Conservation (phyloP, 306 rosid species). For the Vigna angularis region DNA sequence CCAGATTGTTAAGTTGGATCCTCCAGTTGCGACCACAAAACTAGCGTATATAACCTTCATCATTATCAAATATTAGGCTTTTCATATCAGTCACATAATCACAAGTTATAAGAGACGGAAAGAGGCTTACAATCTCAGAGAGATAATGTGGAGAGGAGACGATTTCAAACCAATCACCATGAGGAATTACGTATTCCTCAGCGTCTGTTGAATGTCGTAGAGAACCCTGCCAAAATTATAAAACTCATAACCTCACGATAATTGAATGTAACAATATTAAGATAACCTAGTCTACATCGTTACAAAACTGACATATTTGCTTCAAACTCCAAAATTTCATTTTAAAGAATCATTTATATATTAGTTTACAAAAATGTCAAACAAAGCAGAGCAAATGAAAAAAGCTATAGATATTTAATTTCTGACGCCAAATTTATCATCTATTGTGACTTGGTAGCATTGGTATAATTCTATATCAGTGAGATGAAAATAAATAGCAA, state of each 20-base stretch:
- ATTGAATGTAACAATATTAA: conserved; percentile 20
- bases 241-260: conserved; percentile 36
- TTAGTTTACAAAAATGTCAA: conserved; percentile 21
- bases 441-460: conserved; percentile 16
- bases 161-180: conserved; percentile 82
- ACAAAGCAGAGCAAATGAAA: not conserved
- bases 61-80: conserved; percentile 36
- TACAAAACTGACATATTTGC: conserved; percentile 11
- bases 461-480: conserved; percentile 8
- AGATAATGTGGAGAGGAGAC: conserved; percentile 95
- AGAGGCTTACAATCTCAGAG: conserved; percentile 78
- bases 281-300: conserved; percentile 2
- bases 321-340: conserved; percentile 11
- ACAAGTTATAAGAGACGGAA: conserved; percentile 14
- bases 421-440: not conserved
- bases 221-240: conserved; percentile 70
- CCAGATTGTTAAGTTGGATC: conserved; percentile 81
- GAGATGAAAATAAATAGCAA: conserved; percentile 16
- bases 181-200: conserved; percentile 76
- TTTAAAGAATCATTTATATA: conserved; percentile 1
- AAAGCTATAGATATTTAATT: not conserved
- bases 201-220: conserved; percentile 62
- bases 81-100: conserved; percentile 10
- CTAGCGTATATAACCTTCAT: conserved; percentile 82
- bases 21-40: conserved; percentile 83